These are phyloP conservation scores for Synchytrium microbalum DNA, from an alignment of 371 early-diverging fungal genomes.

Conservation along the genomic window DNA sequence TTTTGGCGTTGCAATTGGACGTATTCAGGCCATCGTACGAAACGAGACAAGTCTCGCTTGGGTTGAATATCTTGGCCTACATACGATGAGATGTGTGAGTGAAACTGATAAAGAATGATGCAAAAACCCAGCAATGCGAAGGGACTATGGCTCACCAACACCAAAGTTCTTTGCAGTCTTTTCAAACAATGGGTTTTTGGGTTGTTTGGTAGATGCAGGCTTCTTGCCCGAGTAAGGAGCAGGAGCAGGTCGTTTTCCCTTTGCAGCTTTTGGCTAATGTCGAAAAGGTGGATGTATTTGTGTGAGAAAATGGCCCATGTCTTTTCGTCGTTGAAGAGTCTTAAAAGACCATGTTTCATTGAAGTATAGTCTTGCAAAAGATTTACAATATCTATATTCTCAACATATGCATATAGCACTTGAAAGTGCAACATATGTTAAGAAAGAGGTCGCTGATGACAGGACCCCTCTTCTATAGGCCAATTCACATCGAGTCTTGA, in stretches of 20 bases:
- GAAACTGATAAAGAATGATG: constrained; percentile 1
- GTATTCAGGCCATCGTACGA: constrained; percentile 96
- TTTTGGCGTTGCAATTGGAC: constrained; percentile 95
- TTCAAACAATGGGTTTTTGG: constrained; percentile 86
- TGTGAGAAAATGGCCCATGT: not conserved
- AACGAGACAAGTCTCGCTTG: constrained; percentile 90
- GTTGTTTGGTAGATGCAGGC: constrained; percentile 63
- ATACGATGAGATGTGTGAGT: constrained; percentile 1
- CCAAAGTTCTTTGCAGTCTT: constrained; percentile 87
- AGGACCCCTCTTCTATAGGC: no score
- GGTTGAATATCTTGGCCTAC: constrained; percentile 86
- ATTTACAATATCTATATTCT: no score
- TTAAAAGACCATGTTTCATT: no score
- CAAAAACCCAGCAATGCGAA: no score
- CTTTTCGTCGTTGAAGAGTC: no score
- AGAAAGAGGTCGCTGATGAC: no score
- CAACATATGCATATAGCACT: no score
- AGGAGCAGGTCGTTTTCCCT: constrained; percentile 86
- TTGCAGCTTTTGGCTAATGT: constrained; percentile 27
- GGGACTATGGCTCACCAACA: constrained; percentile 76
- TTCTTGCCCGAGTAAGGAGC: constrained; percentile 72
- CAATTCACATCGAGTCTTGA: no score
- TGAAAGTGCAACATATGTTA: no score
- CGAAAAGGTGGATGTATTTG: not conserved
- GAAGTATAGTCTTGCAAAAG: no score